A percentile compares a stretch with the other conserved stretches of the same genome.
Evolutionary conservation across 2,329 filamentous ascomycete species (phyloP).

Genomic region (Plectosphaerella sp.): DNA sequence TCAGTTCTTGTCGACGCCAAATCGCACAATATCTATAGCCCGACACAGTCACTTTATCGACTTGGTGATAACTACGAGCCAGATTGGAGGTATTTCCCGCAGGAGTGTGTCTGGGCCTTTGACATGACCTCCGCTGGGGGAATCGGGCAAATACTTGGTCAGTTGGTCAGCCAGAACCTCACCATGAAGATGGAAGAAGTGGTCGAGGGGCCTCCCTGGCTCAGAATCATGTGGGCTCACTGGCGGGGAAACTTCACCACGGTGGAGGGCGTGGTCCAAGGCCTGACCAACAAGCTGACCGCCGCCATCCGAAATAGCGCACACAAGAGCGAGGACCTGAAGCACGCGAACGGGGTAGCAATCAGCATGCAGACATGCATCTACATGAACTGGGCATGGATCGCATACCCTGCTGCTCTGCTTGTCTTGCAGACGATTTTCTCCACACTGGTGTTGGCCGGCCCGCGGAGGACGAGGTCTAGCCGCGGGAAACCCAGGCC

Average conservation of each 20-base stretch:
- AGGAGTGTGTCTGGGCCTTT: not conserved
- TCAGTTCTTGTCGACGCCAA: not conserved
- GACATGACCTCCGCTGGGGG: not conserved
- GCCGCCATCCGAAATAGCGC: not conserved
- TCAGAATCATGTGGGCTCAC: not conserved
- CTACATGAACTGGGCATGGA: not conserved
- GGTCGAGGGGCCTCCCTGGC: not conserved
- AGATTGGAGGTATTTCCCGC: not conserved
- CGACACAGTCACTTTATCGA: not conserved
- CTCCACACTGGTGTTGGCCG: not conserved
- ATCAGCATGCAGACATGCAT: not conserved
- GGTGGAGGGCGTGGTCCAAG: not conserved
- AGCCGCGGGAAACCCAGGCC: not conserved
- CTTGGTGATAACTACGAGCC: not conserved
- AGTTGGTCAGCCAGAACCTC: not conserved
- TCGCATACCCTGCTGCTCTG: not conserved
- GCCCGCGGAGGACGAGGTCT: not conserved
- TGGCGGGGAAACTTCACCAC: not conserved
- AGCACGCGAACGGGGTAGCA: not conserved
- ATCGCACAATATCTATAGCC: not conserved
- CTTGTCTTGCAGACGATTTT: slow-evolving; percentile 1
- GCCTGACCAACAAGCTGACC: not conserved
- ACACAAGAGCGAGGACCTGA: not conserved
- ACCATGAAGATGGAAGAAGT: not conserved
- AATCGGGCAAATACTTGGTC: not conserved